Conservation (phyloP, 371 early-diverging fungal genomes). For the Batkoa obscura region DNA sequence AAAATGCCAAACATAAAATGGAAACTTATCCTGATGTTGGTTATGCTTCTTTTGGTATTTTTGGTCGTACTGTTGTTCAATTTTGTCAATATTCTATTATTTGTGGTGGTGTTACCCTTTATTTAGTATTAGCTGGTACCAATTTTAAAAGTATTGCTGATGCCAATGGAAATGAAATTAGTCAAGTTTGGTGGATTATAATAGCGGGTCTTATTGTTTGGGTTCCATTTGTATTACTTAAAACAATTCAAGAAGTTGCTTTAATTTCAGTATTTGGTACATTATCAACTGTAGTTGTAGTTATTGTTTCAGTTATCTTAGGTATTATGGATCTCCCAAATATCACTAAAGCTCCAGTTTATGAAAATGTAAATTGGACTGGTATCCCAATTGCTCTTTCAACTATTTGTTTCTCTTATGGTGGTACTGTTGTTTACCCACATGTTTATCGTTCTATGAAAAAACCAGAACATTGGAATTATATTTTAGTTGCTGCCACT, state of each 20-base stretch:
- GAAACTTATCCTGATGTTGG: slow-evolving; percentile 38
- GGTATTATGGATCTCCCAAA: slow-evolving; percentile 5
- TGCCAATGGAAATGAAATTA: too few species aligned
- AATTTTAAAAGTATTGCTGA: slow-evolving; percentile 71
- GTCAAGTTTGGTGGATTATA: slow-evolving; percentile 16
- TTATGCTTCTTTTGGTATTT: slow-evolving; percentile 37
- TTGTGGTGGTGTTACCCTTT: slow-evolving; percentile 55
- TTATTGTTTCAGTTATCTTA: slow-evolving; percentile 13
- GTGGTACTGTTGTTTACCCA: slow-evolving; percentile 68
- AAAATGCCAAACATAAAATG: slow-evolving; percentile 14
- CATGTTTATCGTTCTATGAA: slow-evolving; percentile 71
- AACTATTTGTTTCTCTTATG: slow-evolving; percentile 58
- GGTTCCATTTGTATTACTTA: slow-evolving; percentile 46
- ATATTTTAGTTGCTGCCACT: slow-evolving; percentile 42
- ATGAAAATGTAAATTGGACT: too few species aligned
- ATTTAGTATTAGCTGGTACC: slow-evolving; percentile 50
- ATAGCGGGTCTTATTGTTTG: slow-evolving; percentile 38
- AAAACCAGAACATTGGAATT: slow-evolving; percentile 48
- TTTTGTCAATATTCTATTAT: slow-evolving; percentile 45
- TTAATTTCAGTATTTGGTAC: slow-evolving; percentile 29
- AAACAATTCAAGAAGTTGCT: slow-evolving; percentile 57
- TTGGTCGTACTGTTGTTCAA: slow-evolving; percentile 32
- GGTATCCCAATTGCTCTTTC: slow-evolving; percentile 16
- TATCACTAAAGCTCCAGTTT: slow-evolving; percentile 17
- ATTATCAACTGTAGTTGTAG: slow-evolving; percentile 27